Evolutionary conservation across 2,329 filamentous ascomycete genomes (phyloP).

Genomic region (Dichotomopilus funicola): DNA sequence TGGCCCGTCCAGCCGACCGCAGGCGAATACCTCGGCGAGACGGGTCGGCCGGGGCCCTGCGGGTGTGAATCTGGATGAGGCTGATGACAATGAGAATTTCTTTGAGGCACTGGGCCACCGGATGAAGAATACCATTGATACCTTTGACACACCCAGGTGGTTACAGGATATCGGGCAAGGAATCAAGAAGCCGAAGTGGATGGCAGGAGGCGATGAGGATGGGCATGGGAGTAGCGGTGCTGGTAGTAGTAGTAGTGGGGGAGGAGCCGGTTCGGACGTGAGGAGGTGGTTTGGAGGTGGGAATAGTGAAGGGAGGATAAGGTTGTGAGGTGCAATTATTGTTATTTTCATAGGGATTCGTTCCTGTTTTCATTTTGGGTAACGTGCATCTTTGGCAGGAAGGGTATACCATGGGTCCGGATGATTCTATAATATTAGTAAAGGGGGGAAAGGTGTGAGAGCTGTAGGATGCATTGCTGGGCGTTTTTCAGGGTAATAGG

Average conservation of each 20-base stretch:
- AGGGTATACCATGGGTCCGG: neutral
- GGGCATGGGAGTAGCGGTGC: slow-evolving; percentile 27
- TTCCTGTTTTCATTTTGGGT: neutral
- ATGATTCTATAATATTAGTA: too few species aligned
- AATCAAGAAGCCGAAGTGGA: slow-evolving; percentile 76
- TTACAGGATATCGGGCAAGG: slow-evolving; percentile 62
- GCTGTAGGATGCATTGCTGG: too few species aligned
- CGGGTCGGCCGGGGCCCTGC: slow-evolving; percentile 19
- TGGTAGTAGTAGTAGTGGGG: slow-evolving; percentile 24
- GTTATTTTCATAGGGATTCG: neutral
- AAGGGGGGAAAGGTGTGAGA: too few species aligned
- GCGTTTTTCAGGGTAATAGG: too few species aligned
- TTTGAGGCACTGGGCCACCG: slow-evolving; percentile 78
- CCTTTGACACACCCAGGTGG: slow-evolving; percentile 75
- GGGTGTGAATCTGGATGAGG: slow-evolving; percentile 12
- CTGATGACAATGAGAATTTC: slow-evolving; percentile 61
- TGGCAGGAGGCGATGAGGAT: slow-evolving; percentile 53
- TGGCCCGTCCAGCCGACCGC: slow-evolving; percentile 7
- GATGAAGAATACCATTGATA: slow-evolving; percentile 88
- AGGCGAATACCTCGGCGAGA: slow-evolving; percentile 26
- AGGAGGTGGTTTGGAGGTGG: slow-evolving; percentile 47
- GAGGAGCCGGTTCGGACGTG: slow-evolving; percentile 36
- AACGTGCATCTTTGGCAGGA: slow-evolving; percentile 1
- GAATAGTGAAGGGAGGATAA: slow-evolving; percentile 37
- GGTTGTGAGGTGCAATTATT: slow-evolving; percentile 19